Evolutionary conservation across 129 eudicot species (phyloP).

Genomic region (Glebionis coronaria): DNA sequence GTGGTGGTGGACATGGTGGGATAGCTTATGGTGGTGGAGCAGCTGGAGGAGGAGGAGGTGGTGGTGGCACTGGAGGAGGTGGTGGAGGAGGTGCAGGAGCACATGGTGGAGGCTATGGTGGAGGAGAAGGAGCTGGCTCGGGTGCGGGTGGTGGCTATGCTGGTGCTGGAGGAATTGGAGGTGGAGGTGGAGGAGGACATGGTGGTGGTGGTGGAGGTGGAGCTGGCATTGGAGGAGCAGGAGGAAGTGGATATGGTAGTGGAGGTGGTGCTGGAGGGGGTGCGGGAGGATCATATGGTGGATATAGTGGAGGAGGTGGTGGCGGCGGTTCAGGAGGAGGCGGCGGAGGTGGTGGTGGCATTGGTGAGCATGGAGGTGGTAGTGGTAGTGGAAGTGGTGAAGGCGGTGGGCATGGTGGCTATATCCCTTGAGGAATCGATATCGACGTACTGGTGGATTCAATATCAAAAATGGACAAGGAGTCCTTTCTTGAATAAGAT

Average conservation of each 20-base stretch:
- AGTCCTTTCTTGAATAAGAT: constrained; percentile 5
- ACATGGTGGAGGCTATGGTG: constrained; percentile 40
- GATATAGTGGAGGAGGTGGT: constrained; percentile 39
- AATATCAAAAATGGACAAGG: constrained; percentile 6
- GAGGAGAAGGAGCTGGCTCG: constrained; percentile 39
- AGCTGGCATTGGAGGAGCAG: constrained; percentile 32
- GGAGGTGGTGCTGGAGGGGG: constrained; percentile 38
- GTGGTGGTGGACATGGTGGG: constrained; percentile 41
- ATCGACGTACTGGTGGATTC: too few species aligned
- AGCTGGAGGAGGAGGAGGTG: constrained; percentile 26
- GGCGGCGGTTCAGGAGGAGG: constrained; percentile 49
- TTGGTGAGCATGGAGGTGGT: constrained; percentile 35
- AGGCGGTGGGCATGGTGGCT: constrained; percentile 40
- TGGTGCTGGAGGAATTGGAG: constrained; percentile 38
- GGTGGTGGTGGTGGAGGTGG: constrained; percentile 51
- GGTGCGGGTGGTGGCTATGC: constrained; percentile 45
- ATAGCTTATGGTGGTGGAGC: constrained; percentile 31
- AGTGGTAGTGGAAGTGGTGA: constrained; percentile 38
- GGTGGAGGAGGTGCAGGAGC: constrained; percentile 25
- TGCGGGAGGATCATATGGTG: constrained; percentile 25
- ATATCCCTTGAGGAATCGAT: constrained; percentile 26
- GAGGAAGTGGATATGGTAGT: constrained; percentile 39
- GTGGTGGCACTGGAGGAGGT: constrained; percentile 26
- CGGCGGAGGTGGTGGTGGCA: constrained; percentile 38
- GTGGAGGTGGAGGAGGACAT: constrained; percentile 46